A percentile compares a stretch with the other conserved stretches of the same genome.
Evolutionary conservation across 495 filamentous ascomycete genomes (phyloP).

Genomic region (Rostrohypoxylon terebratum): DNA sequence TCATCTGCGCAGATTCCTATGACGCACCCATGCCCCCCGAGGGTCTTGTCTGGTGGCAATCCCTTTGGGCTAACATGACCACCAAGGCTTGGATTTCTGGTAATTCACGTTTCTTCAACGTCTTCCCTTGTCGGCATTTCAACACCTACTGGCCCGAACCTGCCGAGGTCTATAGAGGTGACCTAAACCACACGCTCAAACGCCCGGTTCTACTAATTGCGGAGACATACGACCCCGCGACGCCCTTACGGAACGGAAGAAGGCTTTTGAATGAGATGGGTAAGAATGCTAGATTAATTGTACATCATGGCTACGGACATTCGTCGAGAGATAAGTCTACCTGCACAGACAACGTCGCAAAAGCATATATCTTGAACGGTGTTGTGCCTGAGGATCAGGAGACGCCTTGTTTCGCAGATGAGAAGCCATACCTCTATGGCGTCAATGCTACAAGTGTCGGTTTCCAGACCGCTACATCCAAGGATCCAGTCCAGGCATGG

Average conservation of each 20-base stretch:
- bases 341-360: slow-evolving; percentile 56
- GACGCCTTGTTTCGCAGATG: slow-evolving; percentile 57
- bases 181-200: slow-evolving; percentile 56
- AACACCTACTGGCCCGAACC: slow-evolving; percentile 56
- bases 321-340: slow-evolving; percentile 55
- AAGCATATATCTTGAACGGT: slow-evolving; percentile 54
- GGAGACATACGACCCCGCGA: slow-evolving; percentile 62
- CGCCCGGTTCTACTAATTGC: slow-evolving; percentile 59
- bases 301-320: slow-evolving; percentile 62
- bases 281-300: slow-evolving; percentile 56
- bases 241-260: slow-evolving; percentile 60
- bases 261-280: slow-evolving; percentile 58
- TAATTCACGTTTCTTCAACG: slow-evolving; percentile 56
- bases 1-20: slow-evolving; percentile 59
- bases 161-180: slow-evolving; percentile 58
- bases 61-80: slow-evolving; percentile 59
- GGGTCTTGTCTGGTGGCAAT: slow-evolving; percentile 57
- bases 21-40: slow-evolving; percentile 55
- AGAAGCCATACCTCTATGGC: slow-evolving; percentile 58
- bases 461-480: background rate
- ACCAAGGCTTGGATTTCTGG: slow-evolving; percentile 58
- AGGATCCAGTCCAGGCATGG: slow-evolving; percentile 47
- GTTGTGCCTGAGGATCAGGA: slow-evolving; percentile 53
- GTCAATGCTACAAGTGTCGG: slow-evolving; percentile 14
- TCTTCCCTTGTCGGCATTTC: slow-evolving; percentile 59